These are phyloP conservation scores for Prunus yedoensis DNA, from an alignment of 331 rosid genomes.

Conservation along the genomic window DNA sequence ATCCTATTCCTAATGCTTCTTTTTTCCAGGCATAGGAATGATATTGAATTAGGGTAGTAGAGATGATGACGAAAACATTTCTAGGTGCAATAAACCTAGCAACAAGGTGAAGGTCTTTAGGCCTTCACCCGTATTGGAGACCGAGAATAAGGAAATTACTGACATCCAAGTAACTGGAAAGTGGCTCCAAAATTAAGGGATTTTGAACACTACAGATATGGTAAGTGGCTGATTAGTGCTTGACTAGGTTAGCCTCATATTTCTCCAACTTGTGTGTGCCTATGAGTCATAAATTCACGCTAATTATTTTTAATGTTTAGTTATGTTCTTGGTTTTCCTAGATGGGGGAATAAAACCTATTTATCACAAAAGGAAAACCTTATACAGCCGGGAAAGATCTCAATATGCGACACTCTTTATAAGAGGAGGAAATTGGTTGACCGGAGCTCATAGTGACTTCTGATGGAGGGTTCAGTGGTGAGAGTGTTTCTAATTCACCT, in stretches of 20 bases:
- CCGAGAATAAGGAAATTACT: slow-evolving; percentile 66
- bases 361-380: slow-evolving; percentile 63
- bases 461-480: slow-evolving; percentile 79
- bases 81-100: slow-evolving; percentile 56
- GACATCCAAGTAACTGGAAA: slow-evolving; percentile 77
- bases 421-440: slow-evolving; percentile 70
- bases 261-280: not conserved
- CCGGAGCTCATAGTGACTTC: slow-evolving; percentile 51
- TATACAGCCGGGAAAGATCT: slow-evolving; percentile 47
- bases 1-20: slow-evolving; percentile 50
- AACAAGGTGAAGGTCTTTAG: slow-evolving; percentile 56
- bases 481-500: slow-evolving; percentile 69
- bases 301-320: not conserved
- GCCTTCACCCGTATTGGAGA: slow-evolving; percentile 50
- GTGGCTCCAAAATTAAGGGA: slow-evolving; percentile 82
- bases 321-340: slow-evolving; percentile 24
- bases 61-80: slow-evolving; percentile 84
- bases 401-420: slow-evolving; percentile 42
- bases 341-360: slow-evolving; percentile 44
- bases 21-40: slow-evolving; percentile 59
- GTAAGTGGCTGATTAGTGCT: slow-evolving; percentile 39
- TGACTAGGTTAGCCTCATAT: slow-evolving; percentile 2
- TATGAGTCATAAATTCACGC: slow-evolving; percentile 3
- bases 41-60: slow-evolving; percentile 63
- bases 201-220: slow-evolving; percentile 59